Conservation (phyloP, 2,329 filamentous ascomycete species). For the Pseudocercospora vitis region DNA sequence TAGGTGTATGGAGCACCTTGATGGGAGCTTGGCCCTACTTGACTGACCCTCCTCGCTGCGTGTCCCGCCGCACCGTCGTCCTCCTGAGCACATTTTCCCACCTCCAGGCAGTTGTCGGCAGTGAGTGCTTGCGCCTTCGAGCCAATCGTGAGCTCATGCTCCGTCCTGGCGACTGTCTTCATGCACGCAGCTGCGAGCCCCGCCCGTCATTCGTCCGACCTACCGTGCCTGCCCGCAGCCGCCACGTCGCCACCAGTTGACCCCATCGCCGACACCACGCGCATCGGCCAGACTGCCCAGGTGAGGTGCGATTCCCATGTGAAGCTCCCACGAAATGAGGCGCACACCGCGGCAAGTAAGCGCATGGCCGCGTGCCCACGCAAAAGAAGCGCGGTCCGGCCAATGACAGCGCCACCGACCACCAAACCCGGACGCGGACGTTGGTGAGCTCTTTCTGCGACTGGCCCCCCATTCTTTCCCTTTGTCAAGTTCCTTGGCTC, state of each 20-base stretch:
- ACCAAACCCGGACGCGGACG: background rate
- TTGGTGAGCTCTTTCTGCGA: slow-evolving; percentile 12
- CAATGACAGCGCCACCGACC: slow-evolving; percentile 9
- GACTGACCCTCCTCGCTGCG: background rate
- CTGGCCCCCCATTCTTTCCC: slow-evolving; percentile 4
- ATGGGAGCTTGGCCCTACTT: background rate
- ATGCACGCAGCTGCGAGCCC: background rate
- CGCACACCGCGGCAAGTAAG: background rate
- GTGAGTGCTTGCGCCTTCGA: background rate
- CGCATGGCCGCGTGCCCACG: slow-evolving; percentile 10
- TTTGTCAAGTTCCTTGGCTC: slow-evolving; percentile 4
- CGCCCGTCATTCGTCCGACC: slow-evolving; percentile 11
- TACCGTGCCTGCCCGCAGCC: background rate
- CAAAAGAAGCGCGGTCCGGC: slow-evolving; percentile 9
- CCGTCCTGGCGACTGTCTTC: background rate
- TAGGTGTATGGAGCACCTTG: background rate
- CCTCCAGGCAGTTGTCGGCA: background rate
- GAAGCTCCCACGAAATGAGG: background rate
- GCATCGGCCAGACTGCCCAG: slow-evolving; percentile 8
- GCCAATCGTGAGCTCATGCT: background rate
- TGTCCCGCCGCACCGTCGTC: background rate
- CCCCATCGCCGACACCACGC: background rate
- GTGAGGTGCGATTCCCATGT: background rate
- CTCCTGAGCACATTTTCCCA: background rate
- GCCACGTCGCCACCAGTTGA: slow-evolving; percentile 15